Evolutionary conservation across 1,139 yeast species (phyloP).

Genomic region (Scheffersomyces parashehatae): DNA sequence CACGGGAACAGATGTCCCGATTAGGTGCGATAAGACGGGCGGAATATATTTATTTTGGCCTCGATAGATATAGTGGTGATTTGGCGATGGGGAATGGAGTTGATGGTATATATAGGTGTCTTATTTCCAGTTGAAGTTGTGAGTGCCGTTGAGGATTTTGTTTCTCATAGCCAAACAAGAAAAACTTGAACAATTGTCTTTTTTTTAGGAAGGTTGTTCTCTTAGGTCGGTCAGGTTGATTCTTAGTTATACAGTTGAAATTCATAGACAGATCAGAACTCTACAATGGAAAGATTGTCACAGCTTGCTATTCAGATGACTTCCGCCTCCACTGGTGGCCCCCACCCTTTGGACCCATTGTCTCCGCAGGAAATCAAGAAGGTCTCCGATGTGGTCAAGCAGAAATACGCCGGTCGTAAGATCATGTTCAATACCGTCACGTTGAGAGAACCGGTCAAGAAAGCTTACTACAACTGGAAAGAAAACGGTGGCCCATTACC

Average conservation of each 20-base stretch:
- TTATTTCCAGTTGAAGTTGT: background rate
- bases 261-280: background rate
- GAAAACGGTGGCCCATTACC: conserved; percentile 62
- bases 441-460: conserved; percentile 68
- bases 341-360: conserved; percentile 76
- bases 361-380: conserved; percentile 56
- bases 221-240: background rate
- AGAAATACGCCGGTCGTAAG: conserved; percentile 44
- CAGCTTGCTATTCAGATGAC: conserved; percentile 67
- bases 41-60: background rate
- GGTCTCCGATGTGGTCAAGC: conserved; percentile 45
- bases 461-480: conserved; percentile 63
- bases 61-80: too few relatives aligned
- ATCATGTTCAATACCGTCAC: conserved; percentile 69
- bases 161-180: background rate
- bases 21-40: conserved; percentile 8
- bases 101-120: background rate
- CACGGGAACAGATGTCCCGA: conserved; percentile 6
- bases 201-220: background rate
- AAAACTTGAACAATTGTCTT: too few relatives aligned
- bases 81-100: too few relatives aligned
- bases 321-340: conserved; percentile 52
- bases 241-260: too few relatives aligned
- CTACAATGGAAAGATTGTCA: conserved; percentile 58
- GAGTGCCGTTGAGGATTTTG: background rate